Percentiles rank a stretch among this genome's conserved stretches.
These are phyloP conservation scores for Fusarium duplospermum DNA, from an alignment of 2,329 filamentous ascomycete species.

Conservation along the genomic window DNA sequence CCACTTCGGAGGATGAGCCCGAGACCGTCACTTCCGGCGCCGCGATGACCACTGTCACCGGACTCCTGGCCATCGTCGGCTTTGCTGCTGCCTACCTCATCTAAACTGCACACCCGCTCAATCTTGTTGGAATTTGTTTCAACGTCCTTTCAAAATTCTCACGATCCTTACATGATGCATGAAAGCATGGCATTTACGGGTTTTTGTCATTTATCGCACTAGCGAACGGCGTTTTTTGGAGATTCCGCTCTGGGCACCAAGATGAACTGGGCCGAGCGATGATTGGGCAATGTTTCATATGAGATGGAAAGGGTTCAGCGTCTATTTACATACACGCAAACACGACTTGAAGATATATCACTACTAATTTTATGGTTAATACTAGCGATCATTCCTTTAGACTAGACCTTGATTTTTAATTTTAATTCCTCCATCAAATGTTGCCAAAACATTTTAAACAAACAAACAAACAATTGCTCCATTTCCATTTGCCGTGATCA, in stretches of 20 bases:
- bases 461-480: neutral
- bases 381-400: conserved; percentile 41
- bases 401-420: conserved; percentile 37
- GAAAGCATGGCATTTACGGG: conserved; percentile 34
- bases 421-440: conserved; percentile 14
- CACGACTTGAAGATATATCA: conserved; percentile 28
- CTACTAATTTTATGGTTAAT: conserved; percentile 39
- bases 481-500: neutral
- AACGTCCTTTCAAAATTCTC: conserved; percentile 21
- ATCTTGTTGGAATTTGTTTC: neutral
- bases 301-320: conserved; percentile 20
- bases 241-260: conserved; percentile 26
- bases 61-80: conserved; percentile 53
- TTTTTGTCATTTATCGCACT: conserved; percentile 28
- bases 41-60: conserved; percentile 48
- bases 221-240: conserved; percentile 35
- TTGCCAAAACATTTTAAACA: conserved; percentile 10
- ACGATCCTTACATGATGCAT: conserved; percentile 42
- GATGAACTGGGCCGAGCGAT: conserved; percentile 28
- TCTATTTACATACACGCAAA: conserved; percentile 19
- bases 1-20: conserved; percentile 17
- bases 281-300: conserved; percentile 24
- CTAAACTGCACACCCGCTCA: conserved; percentile 43
- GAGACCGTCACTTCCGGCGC: conserved; percentile 43
- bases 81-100: conserved; percentile 55